Percentiles rank a stretch among this genome's conserved stretches.
Conservation (phyloP, 2,329 filamentous ascomycete genomes). For the Alternaria solani region DNA sequence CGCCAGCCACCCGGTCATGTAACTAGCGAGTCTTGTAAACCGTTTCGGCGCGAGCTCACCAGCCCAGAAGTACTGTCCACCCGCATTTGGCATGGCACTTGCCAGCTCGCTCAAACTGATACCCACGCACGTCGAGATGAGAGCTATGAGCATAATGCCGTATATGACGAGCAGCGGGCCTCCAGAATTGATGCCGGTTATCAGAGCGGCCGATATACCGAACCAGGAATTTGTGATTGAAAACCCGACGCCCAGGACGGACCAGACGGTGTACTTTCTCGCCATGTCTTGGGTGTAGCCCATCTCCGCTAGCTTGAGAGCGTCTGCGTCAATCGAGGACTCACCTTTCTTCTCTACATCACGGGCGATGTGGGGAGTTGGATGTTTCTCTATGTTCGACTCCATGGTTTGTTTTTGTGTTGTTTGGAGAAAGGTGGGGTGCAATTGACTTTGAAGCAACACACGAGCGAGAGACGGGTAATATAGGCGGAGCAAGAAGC, state of each 20-base stretch:
- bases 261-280: conserved; percentile 60
- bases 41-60: conserved; percentile 57
- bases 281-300: conserved; percentile 59
- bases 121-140: conserved; percentile 58
- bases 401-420: conserved; percentile 4
- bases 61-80: conserved; percentile 63
- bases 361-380: conserved; percentile 11
- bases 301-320: conserved; percentile 57
- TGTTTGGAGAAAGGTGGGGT: too few relatives aligned
- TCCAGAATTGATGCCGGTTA: conserved; percentile 61
- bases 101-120: conserved; percentile 58
- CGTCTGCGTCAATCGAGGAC: conserved; percentile 47
- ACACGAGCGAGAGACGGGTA: neutral
- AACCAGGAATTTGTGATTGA: conserved; percentile 63
- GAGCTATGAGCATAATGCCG: conserved; percentile 57
- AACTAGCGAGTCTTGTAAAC: conserved; percentile 57
- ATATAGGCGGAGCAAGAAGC: neutral
- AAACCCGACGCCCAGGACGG: conserved; percentile 60
- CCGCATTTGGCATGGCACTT: conserved; percentile 60
- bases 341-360: conserved; percentile 21
- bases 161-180: conserved; percentile 60
- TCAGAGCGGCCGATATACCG: conserved; percentile 58
- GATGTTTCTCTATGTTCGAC: conserved; percentile 24
- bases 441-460: neutral
- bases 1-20: conserved; percentile 61